Evolutionary conservation across 805 yeast species (phyloP).

Genomic region (Naumovozyma dairenensis): DNA sequence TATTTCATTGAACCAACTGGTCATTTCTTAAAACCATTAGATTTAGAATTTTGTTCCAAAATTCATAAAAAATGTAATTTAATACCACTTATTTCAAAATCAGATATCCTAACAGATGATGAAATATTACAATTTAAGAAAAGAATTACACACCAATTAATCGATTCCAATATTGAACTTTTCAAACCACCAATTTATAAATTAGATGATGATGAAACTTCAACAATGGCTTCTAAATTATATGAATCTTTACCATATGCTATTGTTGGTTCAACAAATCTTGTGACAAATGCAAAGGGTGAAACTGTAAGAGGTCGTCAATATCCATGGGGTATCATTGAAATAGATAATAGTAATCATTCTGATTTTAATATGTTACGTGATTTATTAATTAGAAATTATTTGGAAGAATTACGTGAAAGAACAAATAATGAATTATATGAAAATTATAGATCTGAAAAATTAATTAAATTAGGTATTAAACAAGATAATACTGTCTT

Average conservation of each 20-base stretch:
- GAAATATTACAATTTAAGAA: conserved; percentile 71
- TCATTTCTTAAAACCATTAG: conserved; percentile 81
- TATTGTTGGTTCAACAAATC: conserved; percentile 78
- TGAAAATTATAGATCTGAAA: conserved; percentile 82
- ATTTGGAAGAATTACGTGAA: conserved; percentile 89
- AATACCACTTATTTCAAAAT: conserved; percentile 89
- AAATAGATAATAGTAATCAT: conserved; percentile 89
- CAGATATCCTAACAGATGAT: conserved; percentile 84
- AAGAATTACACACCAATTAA: conserved; percentile 68
- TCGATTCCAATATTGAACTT: conserved; percentile 59
- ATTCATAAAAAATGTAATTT: conserved; percentile 86
- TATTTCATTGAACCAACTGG: conserved; percentile 97
- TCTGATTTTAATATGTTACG: conserved; percentile 86
- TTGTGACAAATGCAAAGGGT: conserved; percentile 63
- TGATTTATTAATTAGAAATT: conserved; percentile 79
- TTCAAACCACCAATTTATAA: conserved; percentile 74
- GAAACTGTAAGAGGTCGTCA: conserved; percentile 89
- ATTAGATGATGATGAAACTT: conserved; percentile 78
- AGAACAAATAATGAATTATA: conserved; percentile 65
- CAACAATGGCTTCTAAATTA: conserved; percentile 53
- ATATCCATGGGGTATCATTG: conserved; percentile 96
- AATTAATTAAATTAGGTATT: conserved; percentile 72
- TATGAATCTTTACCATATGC: conserved; percentile 80
- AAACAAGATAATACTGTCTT: conserved; percentile 90
- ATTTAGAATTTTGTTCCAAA: conserved; percentile 76